A percentile compares a stretch with the other conserved stretches of the same genome.
These are phyloP conservation scores for Tinospora cordifolia DNA, from an alignment of 164 flowering plant genomes.

Conservation along the genomic window DNA sequence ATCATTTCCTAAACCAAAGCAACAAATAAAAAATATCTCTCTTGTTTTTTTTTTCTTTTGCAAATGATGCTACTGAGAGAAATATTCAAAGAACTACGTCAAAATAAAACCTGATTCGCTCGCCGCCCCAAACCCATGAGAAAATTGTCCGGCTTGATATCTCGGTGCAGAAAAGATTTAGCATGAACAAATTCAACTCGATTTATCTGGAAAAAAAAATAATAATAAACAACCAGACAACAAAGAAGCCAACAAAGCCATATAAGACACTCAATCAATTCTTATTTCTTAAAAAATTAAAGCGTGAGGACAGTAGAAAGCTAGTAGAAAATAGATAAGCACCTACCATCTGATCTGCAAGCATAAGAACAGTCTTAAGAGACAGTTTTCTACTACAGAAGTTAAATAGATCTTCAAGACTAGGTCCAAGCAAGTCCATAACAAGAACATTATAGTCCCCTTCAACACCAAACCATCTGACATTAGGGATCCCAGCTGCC, in stretches of 20 bases:
- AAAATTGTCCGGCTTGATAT: slow-evolving; percentile 86
- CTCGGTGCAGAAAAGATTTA: slow-evolving; percentile 74
- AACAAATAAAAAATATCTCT: too few species aligned
- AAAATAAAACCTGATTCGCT: slow-evolving; percentile 62
- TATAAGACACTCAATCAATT: too few species aligned
- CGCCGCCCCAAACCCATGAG: slow-evolving; percentile 92
- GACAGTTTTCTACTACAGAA: slow-evolving; percentile 84
- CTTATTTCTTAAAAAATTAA: too few species aligned
- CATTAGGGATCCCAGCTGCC: slow-evolving; percentile 86
- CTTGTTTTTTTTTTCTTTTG: not conserved
- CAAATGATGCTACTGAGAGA: not conserved
- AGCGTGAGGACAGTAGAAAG: slow-evolving; percentile 5
- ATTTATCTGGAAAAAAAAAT: slow-evolving; percentile 49
- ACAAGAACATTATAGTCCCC: slow-evolving; percentile 90
- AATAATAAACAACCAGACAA: slow-evolving; percentile 1
- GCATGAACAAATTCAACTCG: slow-evolving; percentile 83
- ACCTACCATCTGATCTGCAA: slow-evolving; percentile 87
- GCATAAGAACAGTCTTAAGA: slow-evolving; percentile 84
- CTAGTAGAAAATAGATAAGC: not conserved
- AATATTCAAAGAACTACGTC: not conserved
- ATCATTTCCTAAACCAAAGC: not conserved
- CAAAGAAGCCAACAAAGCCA: not conserved
- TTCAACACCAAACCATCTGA: slow-evolving; percentile 90
- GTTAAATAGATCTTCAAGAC: slow-evolving; percentile 90
- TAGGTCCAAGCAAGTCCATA: slow-evolving; percentile 91